Evolutionary conservation across 202 grass and related monocot species (phyloP).

Genomic region (Hordeum pubiflorum): DNA sequence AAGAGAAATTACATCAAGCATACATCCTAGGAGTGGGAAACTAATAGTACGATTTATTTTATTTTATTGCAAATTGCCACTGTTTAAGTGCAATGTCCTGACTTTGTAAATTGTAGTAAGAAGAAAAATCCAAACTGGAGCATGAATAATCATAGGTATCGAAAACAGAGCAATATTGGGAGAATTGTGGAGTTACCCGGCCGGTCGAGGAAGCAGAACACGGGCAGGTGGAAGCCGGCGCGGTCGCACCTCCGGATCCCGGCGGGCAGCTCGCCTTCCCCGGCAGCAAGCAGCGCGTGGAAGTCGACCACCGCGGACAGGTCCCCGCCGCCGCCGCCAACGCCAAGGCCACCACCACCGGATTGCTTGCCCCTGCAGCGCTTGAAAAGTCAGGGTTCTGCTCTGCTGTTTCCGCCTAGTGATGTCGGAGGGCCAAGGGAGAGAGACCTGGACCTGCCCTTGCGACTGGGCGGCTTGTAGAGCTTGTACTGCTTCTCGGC

Average conservation of each 20-base stretch:
- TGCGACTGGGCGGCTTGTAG: slow-evolving; percentile 46
- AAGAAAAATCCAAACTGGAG: not conserved
- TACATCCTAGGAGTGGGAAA: not conserved
- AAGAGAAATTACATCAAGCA: too few relatives aligned
- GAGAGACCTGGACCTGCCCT: slow-evolving; percentile 33
- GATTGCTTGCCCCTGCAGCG: slow-evolving; percentile 26
- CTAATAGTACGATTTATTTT: too few relatives aligned
- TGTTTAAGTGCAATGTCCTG: not conserved
- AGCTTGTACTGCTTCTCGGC: slow-evolving; percentile 88
- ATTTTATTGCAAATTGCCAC: not conserved
- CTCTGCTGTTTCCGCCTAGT: not conserved
- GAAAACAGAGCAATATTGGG: not conserved
- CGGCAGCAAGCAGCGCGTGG: slow-evolving; percentile 21
- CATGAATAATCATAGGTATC: not conserved
- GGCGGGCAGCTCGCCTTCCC: not conserved
- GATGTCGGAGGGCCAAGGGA: not conserved
- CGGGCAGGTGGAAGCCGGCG: slow-evolving; percentile 39
- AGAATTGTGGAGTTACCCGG: slow-evolving; percentile 22
- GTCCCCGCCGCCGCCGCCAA: not conserved
- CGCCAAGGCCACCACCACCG: not conserved
- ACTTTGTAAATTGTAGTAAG: not conserved
- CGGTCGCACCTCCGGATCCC: slow-evolving; percentile 39
- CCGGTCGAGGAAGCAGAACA: slow-evolving; percentile 59
- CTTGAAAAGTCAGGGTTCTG: not conserved
- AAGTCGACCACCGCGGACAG: slow-evolving; percentile 57